Evolutionary conservation across 1,284 basidiomycete species (phyloP).

Genomic region (Cutaneotrichosporon mucoides): DNA sequence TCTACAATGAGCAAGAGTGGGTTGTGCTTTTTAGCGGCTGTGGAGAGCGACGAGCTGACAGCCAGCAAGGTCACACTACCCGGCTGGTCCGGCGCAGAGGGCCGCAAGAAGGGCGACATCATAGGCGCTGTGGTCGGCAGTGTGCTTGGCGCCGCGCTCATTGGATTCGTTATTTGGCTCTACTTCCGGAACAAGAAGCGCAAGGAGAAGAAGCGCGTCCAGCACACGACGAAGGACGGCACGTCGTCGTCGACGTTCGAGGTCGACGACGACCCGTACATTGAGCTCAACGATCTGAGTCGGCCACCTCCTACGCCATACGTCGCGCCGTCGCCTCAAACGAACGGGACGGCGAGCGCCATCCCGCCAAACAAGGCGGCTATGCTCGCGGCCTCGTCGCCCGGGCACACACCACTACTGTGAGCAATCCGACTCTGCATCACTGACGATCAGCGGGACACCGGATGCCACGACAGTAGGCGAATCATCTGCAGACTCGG

Average conservation of each 20-base stretch:
- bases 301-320: neutral
- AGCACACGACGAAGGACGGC: neutral
- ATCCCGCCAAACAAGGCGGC: neutral
- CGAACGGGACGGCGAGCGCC: neutral
- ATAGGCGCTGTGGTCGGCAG: neutral
- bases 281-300: neutral
- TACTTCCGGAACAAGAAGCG: neutral
- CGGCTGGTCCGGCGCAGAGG: neutral
- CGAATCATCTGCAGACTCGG: neutral
- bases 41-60: neutral
- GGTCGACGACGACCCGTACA: slow-evolving; percentile 1
- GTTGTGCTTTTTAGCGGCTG: no score
- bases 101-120: neutral
- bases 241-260: neutral
- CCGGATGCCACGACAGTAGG: neutral
- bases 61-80: neutral
- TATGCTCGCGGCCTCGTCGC: neutral
- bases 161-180: neutral
- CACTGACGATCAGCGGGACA: no score
- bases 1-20: slow-evolving; percentile 1
- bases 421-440: no score
- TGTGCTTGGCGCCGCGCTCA: neutral
- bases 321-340: neutral
- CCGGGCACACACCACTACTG: neutral
- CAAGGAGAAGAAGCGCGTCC: neutral